Conservation (phyloP, 441 rosid species). For the Aleurites moluccanus region DNA sequence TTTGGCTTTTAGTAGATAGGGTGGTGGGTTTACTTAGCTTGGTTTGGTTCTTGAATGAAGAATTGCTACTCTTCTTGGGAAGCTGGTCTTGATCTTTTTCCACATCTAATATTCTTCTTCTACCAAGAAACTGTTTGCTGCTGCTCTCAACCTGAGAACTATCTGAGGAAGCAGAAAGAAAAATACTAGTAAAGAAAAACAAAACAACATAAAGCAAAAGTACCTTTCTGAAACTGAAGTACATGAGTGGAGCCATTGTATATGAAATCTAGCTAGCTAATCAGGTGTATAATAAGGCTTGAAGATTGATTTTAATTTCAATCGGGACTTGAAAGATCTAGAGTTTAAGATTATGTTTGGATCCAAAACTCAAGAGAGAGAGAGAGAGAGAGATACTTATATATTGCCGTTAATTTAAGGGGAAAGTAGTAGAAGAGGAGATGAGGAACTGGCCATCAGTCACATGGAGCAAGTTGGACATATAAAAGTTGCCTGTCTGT, state of each 20-base stretch:
- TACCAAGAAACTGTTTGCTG: conserved; percentile 24
- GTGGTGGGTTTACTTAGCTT: conserved; percentile 34
- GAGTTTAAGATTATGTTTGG: conserved; percentile 24
- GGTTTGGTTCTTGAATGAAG: conserved; percentile 32
- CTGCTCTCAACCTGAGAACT: conserved; percentile 33
- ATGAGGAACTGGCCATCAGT: neutral
- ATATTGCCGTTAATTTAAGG: conserved; percentile 10
- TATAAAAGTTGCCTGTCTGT: neutral
- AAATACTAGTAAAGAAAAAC: conserved; percentile 36
- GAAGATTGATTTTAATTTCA: conserved; percentile 23
- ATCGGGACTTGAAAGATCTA: conserved; percentile 29
- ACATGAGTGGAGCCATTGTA: conserved; percentile 43
- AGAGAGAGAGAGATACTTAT: neutral
- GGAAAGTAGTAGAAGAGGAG: conserved; percentile 1
- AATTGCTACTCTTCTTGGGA: conserved; percentile 41
- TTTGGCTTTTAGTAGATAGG: conserved; percentile 48
- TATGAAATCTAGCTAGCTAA: conserved; percentile 14
- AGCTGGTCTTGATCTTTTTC: conserved; percentile 35
- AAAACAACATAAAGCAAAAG: conserved; percentile 40
- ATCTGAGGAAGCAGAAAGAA: conserved; percentile 38
- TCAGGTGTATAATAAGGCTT: conserved; percentile 14
- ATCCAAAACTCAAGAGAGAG: conserved; percentile 15
- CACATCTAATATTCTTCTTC: conserved; percentile 37
- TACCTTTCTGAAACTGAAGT: conserved; percentile 45
- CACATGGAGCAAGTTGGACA: conserved; percentile 37